Evolutionary conservation across 768 basidiomycete species (phyloP).

Genomic region (Suillus brevipes): DNA sequence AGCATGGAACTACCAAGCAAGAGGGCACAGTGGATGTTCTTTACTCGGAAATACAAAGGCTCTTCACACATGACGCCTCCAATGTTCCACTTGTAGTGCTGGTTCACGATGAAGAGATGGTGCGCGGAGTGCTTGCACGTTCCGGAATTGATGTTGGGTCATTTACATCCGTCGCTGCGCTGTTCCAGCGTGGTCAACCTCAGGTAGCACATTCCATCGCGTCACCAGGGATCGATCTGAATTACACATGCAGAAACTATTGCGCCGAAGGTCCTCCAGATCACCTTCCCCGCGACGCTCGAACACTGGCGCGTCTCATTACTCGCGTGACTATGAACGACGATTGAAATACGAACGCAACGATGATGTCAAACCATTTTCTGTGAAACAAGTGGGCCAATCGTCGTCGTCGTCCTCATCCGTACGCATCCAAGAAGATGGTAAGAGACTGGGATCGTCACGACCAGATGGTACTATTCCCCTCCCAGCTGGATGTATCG

Average conservation of each 20-base stretch:
- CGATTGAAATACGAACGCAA: neutral
- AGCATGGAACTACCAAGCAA: constrained; percentile 9
- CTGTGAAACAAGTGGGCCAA: constrained; percentile 1
- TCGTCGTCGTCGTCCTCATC: neutral
- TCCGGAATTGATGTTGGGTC: constrained; percentile 42
- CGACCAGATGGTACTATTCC: neutral
- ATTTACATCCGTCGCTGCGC: constrained; percentile 38
- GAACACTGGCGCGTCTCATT: neutral
- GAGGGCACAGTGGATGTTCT: constrained; percentile 9
- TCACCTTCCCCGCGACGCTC: constrained; percentile 14
- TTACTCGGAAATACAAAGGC: constrained; percentile 16
- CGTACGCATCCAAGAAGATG: constrained; percentile 1
- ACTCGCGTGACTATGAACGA: constrained; percentile 1
- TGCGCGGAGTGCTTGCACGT: constrained; percentile 39
- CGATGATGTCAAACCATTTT: constrained; percentile 1
- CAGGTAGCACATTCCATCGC: constrained; percentile 7
- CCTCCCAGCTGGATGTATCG: constrained; percentile 34
- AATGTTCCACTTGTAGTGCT: constrained; percentile 45
- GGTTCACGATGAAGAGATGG: constrained; percentile 43
- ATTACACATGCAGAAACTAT: constrained; percentile 13
- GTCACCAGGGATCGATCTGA: neutral
- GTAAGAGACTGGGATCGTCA: neutral
- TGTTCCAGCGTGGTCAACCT: constrained; percentile 14
- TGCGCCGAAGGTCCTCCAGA: constrained; percentile 8
- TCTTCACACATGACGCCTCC: constrained; percentile 23